Conservation (phyloP, 805 yeast species). For the Starmerella lactis-condensi region DNA sequence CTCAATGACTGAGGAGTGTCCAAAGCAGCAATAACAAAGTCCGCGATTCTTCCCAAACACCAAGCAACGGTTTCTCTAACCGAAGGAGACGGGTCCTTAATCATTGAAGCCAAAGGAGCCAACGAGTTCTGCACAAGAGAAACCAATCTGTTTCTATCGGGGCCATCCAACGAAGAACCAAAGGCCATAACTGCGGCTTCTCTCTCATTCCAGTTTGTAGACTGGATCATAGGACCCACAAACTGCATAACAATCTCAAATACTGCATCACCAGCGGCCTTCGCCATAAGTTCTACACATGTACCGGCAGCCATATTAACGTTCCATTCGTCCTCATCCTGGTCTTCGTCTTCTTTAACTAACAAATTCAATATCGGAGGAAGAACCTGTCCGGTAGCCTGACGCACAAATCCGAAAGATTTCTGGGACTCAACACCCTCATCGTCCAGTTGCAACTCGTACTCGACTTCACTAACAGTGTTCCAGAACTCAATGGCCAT, state of each 20-base stretch:
- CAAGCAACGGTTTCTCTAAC: conserved; percentile 96
- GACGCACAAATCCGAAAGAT: conserved; percentile 62
- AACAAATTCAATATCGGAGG: conserved; percentile 69
- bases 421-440: conserved; percentile 14
- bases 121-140: conserved; percentile 64
- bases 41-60: conserved; percentile 95
- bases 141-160: conserved; percentile 52
- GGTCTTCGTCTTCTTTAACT: conserved; percentile 80
- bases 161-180: conserved; percentile 92
- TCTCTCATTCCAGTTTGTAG: conserved; percentile 59
- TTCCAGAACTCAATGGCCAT: conserved; percentile 99
- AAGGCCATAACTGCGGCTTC: conserved; percentile 99
- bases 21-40: conserved; percentile 52
- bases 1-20: conserved; percentile 49
- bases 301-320: conserved; percentile 98
- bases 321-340: conserved; percentile 87
- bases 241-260: conserved; percentile 70
- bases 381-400: conserved; percentile 66
- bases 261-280: conserved; percentile 68
- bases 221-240: conserved; percentile 54
- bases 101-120: conserved; percentile 53
- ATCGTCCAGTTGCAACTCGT: conserved; percentile 47
- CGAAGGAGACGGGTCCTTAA: conserved; percentile 57
- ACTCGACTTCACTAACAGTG: conserved; percentile 96
- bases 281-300: conserved; percentile 84